Percentiles rank a stretch among this genome's conserved stretches.
Conservation (phyloP, 116 monocot genomes). For the Phalaenopsis hybrid region DNA sequence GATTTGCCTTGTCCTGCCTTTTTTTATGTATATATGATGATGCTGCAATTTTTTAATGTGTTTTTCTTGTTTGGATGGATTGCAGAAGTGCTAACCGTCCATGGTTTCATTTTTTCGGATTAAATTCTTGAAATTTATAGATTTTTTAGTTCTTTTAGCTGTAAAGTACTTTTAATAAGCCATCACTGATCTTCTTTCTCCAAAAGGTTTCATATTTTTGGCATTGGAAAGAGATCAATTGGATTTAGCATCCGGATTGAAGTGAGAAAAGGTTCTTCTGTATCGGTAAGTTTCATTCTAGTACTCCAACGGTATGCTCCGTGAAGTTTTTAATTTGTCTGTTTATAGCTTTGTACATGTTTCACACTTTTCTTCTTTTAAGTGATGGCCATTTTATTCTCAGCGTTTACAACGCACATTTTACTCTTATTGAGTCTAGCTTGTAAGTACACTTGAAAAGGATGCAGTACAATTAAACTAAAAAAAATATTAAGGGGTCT, state of each 20-base stretch:
- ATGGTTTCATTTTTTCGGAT: background rate
- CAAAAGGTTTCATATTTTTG: constrained; percentile 93
- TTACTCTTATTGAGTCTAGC: too few species aligned
- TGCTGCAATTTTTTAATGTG: background rate
- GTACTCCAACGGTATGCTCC: too few species aligned
- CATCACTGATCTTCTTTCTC: constrained; percentile 2
- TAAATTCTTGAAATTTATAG: background rate
- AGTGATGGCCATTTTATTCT: background rate
- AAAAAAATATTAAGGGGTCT: too few species aligned
- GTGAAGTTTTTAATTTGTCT: too few species aligned
- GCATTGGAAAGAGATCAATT: constrained; percentile 86
- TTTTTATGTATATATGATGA: background rate
- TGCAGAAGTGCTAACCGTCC: background rate
- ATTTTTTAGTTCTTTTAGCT: background rate
- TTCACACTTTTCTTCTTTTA: background rate
- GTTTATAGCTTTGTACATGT: background rate
- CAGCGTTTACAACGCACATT: too few species aligned
- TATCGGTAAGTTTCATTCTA: constrained; percentile 49
- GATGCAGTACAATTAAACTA: too few species aligned
- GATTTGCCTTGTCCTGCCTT: background rate
- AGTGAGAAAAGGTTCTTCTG: constrained; percentile 75
- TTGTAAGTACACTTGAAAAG: too few species aligned
- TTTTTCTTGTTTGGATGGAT: background rate
- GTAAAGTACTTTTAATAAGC: background rate
- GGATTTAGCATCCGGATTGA: constrained; percentile 79